A percentile compares a stretch with the other conserved stretches of the same genome.
Evolutionary conservation across 2,329 filamentous ascomycete species (phyloP).

Genomic region (Penicillium aurantiogriseum): DNA sequence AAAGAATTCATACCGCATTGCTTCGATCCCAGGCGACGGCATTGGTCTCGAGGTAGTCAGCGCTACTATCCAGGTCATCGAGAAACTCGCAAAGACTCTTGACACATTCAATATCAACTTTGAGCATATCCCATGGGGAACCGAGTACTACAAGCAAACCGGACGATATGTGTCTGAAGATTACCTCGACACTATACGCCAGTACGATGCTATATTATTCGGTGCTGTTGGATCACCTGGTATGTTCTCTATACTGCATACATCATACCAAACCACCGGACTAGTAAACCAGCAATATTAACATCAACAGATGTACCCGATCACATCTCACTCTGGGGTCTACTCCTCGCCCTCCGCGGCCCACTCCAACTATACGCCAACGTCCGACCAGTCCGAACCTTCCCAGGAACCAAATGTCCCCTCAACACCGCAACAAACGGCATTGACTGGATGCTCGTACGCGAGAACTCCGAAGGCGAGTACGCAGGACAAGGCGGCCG

Average conservation of each 20-base stretch:
- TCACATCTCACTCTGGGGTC: constrained; percentile 57
- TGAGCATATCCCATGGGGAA: constrained; percentile 45
- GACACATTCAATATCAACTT: constrained; percentile 52
- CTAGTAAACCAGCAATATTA: not conserved
- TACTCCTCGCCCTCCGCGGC: constrained; percentile 52
- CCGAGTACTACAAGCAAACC: constrained; percentile 47
- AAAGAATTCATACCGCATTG: constrained; percentile 48
- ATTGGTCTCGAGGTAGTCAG: constrained; percentile 64
- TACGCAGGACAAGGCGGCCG: constrained; percentile 56
- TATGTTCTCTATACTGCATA: constrained; percentile 24
- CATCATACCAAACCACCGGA: not conserved
- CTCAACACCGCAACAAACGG: constrained; percentile 50
- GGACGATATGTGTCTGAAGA: constrained; percentile 56
- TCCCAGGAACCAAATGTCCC: constrained; percentile 53
- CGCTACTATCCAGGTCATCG: constrained; percentile 51
- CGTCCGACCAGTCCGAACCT: constrained; percentile 51
- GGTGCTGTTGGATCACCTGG: constrained; percentile 59
- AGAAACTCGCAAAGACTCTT: constrained; percentile 45
- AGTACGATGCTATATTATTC: constrained; percentile 58
- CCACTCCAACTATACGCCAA: constrained; percentile 59
- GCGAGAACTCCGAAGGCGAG: constrained; percentile 57
- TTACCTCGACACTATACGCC: constrained; percentile 50
- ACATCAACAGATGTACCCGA: constrained; percentile 51
- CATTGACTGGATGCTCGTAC: constrained; percentile 56
- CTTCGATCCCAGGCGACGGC: constrained; percentile 63